Base-by-base conservation (phyloP, 495 filamentous ascomycete species). In the Baudoinia panamericana region DNA sequence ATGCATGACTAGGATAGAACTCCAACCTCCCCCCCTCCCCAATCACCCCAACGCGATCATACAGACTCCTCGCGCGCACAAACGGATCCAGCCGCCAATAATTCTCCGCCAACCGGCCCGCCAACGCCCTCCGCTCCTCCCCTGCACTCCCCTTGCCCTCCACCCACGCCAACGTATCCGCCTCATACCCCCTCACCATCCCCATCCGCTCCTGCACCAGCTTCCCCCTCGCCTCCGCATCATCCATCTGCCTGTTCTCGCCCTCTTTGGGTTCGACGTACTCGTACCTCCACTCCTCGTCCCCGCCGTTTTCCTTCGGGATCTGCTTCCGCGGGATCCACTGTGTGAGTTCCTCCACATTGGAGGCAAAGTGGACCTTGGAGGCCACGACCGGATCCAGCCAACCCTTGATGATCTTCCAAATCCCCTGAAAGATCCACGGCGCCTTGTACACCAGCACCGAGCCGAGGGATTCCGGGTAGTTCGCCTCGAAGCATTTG, bases 401-500 rank as follows among this genome's bases (percentile, higher is more conserved):
- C 92, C 88, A 96, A 55, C 86, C 85, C 50, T 74, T 78, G 59
- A 97, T 92, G 42, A 97, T 80, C 51, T 72, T 84, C 88, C 63
- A 65, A 17, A 67, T 61, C n/a, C 57, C 77, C 63, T 90, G 84
- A 65, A 97, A 97, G 26, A 96, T 65, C 90, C 88, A 97, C 4
- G 90, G 90, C 0, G 90, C 77, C 59, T 94, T 93, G 65, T 97
- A 86, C 24, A 97, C 83, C n/a, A 96, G 76, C 5, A 96, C 86
- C 5, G 83, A 67, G 32, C 92, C 90, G 0, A 97, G 68, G 36
- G 72, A 82, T 57, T 96, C 92, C 19, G 92, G 90, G 56, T 96
- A 97, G 61, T 97, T 96, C 36, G 90, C 92, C 64, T 96, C 92
- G 56, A 97, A 97, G 62, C 85, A 93, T 64, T 93, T 93, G 65